phyloP scores from a whole-genome alignment of 371 early-diverging fungal genomes.

The Sporodiniella umbellata region DNA sequence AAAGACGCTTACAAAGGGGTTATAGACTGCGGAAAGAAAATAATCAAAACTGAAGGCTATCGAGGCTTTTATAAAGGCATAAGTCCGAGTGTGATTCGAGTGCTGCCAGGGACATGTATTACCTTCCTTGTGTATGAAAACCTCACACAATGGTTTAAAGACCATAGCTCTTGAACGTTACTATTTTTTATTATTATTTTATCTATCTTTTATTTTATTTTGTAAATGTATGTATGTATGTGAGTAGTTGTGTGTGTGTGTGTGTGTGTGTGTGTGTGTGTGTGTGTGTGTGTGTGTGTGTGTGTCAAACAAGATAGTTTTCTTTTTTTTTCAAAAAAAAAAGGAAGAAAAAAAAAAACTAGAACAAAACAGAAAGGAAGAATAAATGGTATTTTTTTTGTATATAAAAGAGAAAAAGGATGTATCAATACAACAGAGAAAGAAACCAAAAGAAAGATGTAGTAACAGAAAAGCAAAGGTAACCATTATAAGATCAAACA shows the following conservation, averaged over 20 bases:
- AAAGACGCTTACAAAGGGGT: conserved; percentile 62
- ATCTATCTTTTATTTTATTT: too few relatives aligned
- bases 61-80: conserved; percentile 95
- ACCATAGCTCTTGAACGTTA: conserved; percentile 33
- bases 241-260: too few relatives aligned
- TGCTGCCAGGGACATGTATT: conserved; percentile 93
- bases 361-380: neutral
- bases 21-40: conserved; percentile 69
- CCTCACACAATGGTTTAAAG: conserved; percentile 65
- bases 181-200: too few relatives aligned
- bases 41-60: conserved; percentile 72
- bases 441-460: neutral
- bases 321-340: neutral
- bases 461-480: too few relatives aligned
- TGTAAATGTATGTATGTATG: too few relatives aligned
- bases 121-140: conserved; percentile 96
- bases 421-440: neutral
- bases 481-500: conserved; percentile 40
- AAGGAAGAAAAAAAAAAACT: neutral
- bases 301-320: too few relatives aligned
- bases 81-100: conserved; percentile 83
- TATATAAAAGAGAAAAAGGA: neutral
- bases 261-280: too few relatives aligned
- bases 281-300: too few relatives aligned
- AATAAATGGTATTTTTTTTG: neutral